phyloP scores from a whole-genome alignment of 441 rosid species.

The Populus hybrid region DNA sequence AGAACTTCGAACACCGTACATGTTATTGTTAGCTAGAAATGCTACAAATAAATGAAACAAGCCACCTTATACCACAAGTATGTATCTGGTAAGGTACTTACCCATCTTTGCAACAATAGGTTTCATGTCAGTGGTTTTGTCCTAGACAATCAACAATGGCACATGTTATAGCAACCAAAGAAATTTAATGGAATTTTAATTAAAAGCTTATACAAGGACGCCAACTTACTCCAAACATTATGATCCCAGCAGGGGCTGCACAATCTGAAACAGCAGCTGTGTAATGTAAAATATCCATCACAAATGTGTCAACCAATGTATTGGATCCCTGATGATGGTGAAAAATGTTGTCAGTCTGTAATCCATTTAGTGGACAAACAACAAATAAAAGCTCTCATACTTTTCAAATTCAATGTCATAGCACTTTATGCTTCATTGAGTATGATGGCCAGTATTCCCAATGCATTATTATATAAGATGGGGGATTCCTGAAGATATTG shows the following conservation, averaged over 20 bases:
- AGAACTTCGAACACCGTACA: too few relatives aligned
- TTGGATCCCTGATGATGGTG: constrained; percentile 19
- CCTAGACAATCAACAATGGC: constrained; percentile 26
- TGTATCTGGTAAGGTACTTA: constrained; percentile 12
- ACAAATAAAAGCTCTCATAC: not conserved
- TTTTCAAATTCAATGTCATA: not conserved
- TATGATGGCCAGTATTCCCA: too few relatives aligned
- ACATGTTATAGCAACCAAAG: constrained; percentile 13
- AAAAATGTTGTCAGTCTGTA: not conserved
- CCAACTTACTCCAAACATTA: constrained; percentile 49
- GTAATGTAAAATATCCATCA: constrained; percentile 32
- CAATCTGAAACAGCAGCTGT: constrained; percentile 30
- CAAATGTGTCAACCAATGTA: constrained; percentile 32
- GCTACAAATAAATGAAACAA: not conserved
- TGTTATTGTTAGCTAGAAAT: not conserved
- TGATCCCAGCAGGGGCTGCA: constrained; percentile 37
- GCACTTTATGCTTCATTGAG: too few relatives aligned
- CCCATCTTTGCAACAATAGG: constrained; percentile 40
- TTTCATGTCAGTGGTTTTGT: constrained; percentile 24
- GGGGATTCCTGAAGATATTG: too few relatives aligned
- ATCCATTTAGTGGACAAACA: not conserved
- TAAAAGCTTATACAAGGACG: constrained; percentile 1
- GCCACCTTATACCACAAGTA: not conserved
- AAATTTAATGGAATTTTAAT: not conserved
- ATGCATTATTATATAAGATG: too few relatives aligned